Base-by-base conservation (phyloP, 345 rosid species). In the Corchorus olitorius region DNA sequence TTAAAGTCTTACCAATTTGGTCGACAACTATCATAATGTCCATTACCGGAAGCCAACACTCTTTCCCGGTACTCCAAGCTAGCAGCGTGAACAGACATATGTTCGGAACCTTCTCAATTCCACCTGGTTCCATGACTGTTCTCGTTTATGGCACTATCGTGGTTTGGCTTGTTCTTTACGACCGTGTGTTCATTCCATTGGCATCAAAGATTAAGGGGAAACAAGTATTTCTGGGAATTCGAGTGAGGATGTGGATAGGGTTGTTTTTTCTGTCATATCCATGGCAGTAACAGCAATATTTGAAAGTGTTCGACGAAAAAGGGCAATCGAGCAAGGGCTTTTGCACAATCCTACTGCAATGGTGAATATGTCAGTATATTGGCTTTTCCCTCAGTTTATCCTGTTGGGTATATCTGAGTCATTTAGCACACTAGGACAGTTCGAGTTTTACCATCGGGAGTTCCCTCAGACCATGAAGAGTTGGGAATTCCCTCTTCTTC, bases 1-100 rank as follows among this genome's bases (percentile, higher is more conserved):
- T 87, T 8, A 84, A 70, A 43, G 86, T 89, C 77, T 22, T 89
- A 6, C 90, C 92, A 8, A 65, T 89, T 1, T 87, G 90, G 92
- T 82, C 86, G 10, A 78, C 85, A 0, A 75, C 87, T 50, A 89
- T 89, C 52, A 52, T 83, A 63, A 39, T 84, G 14, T 76, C 81
- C 0, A 86, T 61, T 11, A 83, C 81, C 16, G 8, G 86, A 12
- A 83, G 80, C 86, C 89, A 89, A 37, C 69, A 73, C 19, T 1
- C 85, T 0, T 83, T 89, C 60, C 87, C 86, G 0, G 83, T 78
- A 10, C 77, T 87, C 76, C 88, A 86, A 76, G 91, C 85, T 0
- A 41, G 2, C 17, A 71, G 86, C 56, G 81, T 89, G 88, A 84
- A 89, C 80, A 66, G 90, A 10, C 81, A 37, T 2, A 43, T 86